Percentiles rank a stretch among this genome's conserved stretches.
phyloP scores from a whole-genome alignment of 169 alveolate species.

The Condylostoma magnum region DNA sequence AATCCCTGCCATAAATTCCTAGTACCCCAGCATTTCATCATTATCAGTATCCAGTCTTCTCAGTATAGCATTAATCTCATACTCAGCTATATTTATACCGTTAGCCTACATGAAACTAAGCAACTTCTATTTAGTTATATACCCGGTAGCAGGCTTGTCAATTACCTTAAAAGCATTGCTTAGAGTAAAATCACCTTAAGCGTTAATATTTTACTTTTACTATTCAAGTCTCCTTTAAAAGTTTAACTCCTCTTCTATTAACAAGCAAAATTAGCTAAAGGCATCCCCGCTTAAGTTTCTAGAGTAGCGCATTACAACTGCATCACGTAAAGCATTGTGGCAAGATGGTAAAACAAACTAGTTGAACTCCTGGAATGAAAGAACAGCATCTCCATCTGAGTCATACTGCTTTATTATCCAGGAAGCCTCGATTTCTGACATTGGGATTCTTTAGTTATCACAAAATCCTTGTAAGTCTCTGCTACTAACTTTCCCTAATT shows the following conservation, averaged over 20 bases:
- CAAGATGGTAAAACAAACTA: slow-evolving; percentile 16
- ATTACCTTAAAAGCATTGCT: not conserved
- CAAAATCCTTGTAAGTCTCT: not conserved
- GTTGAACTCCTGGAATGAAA: slow-evolving; percentile 2
- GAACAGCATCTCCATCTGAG: slow-evolving; percentile 8
- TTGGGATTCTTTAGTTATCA: not conserved
- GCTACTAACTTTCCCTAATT: not conserved
- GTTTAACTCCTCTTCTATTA: not conserved
- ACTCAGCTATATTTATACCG: slow-evolving; percentile 20
- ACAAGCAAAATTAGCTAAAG: not conserved
- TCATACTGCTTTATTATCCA: slow-evolving; percentile 25
- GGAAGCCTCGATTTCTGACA: slow-evolving; percentile 17
- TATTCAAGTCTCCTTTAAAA: not conserved
- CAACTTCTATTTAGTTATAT: slow-evolving; percentile 26
- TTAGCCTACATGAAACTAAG: slow-evolving; percentile 20
- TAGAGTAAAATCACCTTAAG: slow-evolving; percentile 1
- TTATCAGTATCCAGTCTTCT: slow-evolving; percentile 53
- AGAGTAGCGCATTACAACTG: slow-evolving; percentile 20
- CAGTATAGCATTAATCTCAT: slow-evolving; percentile 32
- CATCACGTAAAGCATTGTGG: slow-evolving; percentile 22
- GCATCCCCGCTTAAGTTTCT: not conserved
- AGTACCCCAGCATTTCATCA: slow-evolving; percentile 25
- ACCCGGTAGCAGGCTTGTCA: slow-evolving; percentile 16
- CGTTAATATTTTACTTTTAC: not conserved
- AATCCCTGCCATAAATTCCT: slow-evolving; percentile 20